phyloP scores from a whole-genome alignment of 805 yeast species.

The Teunomyces kruisii region DNA sequence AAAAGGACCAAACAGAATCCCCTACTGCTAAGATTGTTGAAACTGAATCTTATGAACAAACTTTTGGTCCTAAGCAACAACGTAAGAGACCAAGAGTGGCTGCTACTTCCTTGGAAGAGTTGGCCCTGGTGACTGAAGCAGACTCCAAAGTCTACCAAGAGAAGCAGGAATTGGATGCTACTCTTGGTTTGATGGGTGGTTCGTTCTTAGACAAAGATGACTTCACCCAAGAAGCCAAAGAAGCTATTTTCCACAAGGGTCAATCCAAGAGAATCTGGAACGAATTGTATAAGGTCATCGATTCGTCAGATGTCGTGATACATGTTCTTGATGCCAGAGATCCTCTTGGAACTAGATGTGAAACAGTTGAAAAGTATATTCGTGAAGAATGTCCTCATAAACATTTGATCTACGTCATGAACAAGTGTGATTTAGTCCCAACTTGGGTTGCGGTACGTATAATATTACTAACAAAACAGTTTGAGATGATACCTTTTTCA shows the following conservation, averaged over 20 bases:
- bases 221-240: slow-evolving; percentile 88
- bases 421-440: slow-evolving; percentile 97
- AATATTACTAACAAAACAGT: slow-evolving; percentile 3
- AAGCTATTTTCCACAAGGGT: slow-evolving; percentile 93
- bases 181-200: slow-evolving; percentile 79
- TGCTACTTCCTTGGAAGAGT: slow-evolving; percentile 75
- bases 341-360: slow-evolving; percentile 95
- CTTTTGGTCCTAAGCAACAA: slow-evolving; percentile 95
- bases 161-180: slow-evolving; percentile 70
- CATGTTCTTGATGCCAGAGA: slow-evolving; percentile 97
- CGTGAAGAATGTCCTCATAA: slow-evolving; percentile 94
- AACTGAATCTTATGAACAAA: slow-evolving; percentile 75
- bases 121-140: slow-evolving; percentile 56
- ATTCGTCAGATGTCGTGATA: slow-evolving; percentile 94
- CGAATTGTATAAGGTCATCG: slow-evolving; percentile 93
- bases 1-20: slow-evolving; percentile 71
- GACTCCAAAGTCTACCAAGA: slow-evolving; percentile 67
- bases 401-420: slow-evolving; percentile 89
- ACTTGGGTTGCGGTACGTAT: slow-evolving; percentile 99
- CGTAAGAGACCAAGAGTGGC: slow-evolving; percentile 86
- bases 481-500: slow-evolving; percentile 6
- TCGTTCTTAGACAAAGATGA: slow-evolving; percentile 64
- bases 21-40: slow-evolving; percentile 82
- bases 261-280: slow-evolving; percentile 99
- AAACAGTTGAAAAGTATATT: slow-evolving; percentile 88